Evolutionary conservation across 352 stramenopile genomes (phyloP).

Genomic region (Bremia lactucae): DNA sequence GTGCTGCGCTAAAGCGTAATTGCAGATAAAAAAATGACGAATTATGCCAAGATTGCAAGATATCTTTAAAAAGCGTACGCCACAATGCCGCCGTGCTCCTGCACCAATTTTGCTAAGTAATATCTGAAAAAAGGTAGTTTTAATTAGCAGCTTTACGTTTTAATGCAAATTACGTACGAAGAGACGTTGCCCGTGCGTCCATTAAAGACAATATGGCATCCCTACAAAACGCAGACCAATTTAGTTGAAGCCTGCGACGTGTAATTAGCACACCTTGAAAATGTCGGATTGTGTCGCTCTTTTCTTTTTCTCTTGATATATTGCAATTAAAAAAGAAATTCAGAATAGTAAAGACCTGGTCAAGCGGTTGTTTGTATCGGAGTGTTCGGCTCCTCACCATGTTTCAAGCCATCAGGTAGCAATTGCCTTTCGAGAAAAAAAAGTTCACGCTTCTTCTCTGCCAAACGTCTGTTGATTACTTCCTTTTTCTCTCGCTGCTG

Average conservation of each 20-base stretch:
- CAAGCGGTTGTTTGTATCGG: slow-evolving; percentile 2
- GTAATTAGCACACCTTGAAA: slow-evolving; percentile 31
- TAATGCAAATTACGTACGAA: slow-evolving; percentile 29
- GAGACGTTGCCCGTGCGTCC: slow-evolving; percentile 72
- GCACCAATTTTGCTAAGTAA: slow-evolving; percentile 68
- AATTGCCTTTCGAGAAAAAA: slow-evolving; percentile 31
- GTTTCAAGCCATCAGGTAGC: slow-evolving; percentile 1
- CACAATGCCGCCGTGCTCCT: slow-evolving; percentile 63
- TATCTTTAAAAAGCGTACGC: slow-evolving; percentile 26
- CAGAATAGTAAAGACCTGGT: no score
- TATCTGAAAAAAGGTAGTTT: slow-evolving; percentile 30
- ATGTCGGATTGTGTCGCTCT: slow-evolving; percentile 18
- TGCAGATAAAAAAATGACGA: slow-evolving; percentile 1
- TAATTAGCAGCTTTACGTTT: neutral
- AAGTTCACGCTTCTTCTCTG: slow-evolving; percentile 21
- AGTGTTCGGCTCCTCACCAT: slow-evolving; percentile 1
- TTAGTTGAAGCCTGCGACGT: neutral
- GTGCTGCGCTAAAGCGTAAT: slow-evolving; percentile 19
- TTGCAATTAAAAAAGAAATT: slow-evolving; percentile 6
- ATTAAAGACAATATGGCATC: slow-evolving; percentile 74
- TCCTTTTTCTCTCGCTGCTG: slow-evolving; percentile 18
- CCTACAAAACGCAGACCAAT: slow-evolving; percentile 19
- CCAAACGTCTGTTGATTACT: slow-evolving; percentile 13
- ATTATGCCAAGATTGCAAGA: neutral
- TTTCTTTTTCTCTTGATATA: slow-evolving; percentile 7